These are phyloP conservation scores for Rubia balearica DNA, from an alignment of 305 asterid species.

Conservation along the genomic window DNA sequence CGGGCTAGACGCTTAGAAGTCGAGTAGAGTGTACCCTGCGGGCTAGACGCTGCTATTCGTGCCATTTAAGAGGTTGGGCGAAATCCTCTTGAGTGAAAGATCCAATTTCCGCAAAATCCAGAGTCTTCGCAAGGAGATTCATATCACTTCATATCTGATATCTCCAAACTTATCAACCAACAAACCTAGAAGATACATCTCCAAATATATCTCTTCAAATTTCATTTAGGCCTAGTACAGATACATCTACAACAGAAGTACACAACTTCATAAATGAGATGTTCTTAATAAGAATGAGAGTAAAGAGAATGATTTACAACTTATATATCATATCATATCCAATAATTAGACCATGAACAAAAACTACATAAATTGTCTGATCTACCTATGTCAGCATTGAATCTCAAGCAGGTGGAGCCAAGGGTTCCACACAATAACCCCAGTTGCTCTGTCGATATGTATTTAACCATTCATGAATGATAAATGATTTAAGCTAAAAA, in stretches of 20 bases:
- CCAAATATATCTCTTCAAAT: neutral
- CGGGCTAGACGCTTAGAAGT: too few species aligned
- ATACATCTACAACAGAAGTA: neutral
- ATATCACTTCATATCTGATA: too few species aligned
- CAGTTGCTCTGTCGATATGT: neutral
- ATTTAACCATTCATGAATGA: neutral
- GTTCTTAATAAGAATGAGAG: neutral
- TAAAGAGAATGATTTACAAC: neutral
- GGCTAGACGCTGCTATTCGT: too few species aligned
- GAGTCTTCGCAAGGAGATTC: too few species aligned
- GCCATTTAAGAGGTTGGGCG: too few species aligned
- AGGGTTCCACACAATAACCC: neutral
- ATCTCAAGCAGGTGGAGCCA: neutral
- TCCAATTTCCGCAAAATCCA: too few species aligned
- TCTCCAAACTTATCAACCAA: too few species aligned
- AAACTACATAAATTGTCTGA: neutral
- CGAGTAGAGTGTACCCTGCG: too few species aligned
- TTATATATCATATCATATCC: neutral
- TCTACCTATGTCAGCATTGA: neutral
- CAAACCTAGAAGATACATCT: too few species aligned
- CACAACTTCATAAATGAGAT: neutral
- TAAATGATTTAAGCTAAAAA: neutral
- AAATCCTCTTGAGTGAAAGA: too few species aligned
- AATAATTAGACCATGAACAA: neutral
- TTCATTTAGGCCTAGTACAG: neutral